Evolutionary conservation across 2,329 filamentous ascomycete species (phyloP).

Genomic region (Fusarium marasasianum): DNA sequence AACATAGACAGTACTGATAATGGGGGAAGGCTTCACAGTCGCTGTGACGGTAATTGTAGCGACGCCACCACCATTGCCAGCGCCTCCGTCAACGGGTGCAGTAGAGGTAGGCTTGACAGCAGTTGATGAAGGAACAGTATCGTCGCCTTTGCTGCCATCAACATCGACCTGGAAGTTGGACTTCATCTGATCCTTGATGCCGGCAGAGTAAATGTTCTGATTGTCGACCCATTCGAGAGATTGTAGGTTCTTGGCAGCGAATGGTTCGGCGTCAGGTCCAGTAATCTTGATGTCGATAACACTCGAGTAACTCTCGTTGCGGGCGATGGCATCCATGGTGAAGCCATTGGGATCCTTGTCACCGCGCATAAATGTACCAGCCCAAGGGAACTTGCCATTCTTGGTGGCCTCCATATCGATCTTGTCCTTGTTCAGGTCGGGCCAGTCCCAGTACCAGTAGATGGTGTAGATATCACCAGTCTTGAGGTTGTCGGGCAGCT

Average conservation of each 20-base stretch:
- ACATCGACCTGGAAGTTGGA: constrained; percentile 58
- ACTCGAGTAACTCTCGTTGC: constrained; percentile 55
- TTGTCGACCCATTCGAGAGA: constrained; percentile 46
- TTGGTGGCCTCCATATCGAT: constrained; percentile 52
- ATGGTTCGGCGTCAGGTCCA: constrained; percentile 34
- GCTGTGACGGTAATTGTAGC: constrained; percentile 49
- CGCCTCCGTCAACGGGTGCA: constrained; percentile 21
- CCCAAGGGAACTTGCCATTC: constrained; percentile 55
- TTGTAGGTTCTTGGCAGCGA: constrained; percentile 37
- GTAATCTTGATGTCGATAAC: constrained; percentile 53
- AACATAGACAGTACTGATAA: constrained; percentile 49
- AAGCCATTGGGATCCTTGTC: constrained; percentile 50
- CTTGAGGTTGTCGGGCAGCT: constrained; percentile 74
- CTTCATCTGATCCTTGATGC: constrained; percentile 56
- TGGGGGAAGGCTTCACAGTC: constrained; percentile 52
- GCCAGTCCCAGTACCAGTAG: constrained; percentile 99
- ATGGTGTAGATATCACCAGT: constrained; percentile 76
- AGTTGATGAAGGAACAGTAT: constrained; percentile 32
- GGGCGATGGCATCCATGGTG: constrained; percentile 46
- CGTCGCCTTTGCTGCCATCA: constrained; percentile 34
- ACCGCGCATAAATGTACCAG: constrained; percentile 53
- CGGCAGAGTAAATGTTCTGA: constrained; percentile 55
- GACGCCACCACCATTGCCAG: constrained; percentile 15
- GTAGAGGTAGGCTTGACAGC: constrained; percentile 17
- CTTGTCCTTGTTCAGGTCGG: constrained; percentile 61